Percentiles rank a stretch among this genome's conserved stretches.
phyloP scores from a whole-genome alignment of 768 basidiomycete genomes.

The Boletus tylopilopsis region DNA sequence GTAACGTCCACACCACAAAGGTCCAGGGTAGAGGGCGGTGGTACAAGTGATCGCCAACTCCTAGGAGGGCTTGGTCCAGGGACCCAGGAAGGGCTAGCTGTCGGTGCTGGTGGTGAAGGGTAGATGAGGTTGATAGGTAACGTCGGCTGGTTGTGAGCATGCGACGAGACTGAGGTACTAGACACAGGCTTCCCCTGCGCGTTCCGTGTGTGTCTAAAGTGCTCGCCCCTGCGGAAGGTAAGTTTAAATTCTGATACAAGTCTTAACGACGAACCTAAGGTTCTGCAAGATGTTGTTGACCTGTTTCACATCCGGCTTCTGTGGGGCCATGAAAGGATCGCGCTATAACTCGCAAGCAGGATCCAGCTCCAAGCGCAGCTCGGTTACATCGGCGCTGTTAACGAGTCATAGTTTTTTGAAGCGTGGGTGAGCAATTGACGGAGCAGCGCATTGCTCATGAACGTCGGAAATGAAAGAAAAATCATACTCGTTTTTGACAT shows the following conservation, averaged over 20 bases:
- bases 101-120: constrained; percentile 11
- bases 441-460: no score
- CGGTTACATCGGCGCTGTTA: constrained; percentile 4
- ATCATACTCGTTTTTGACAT: constrained; percentile 28
- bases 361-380: not conserved
- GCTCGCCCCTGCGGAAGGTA: constrained; percentile 52
- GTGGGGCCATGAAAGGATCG: constrained; percentile 9
- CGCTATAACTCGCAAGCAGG: not conserved
- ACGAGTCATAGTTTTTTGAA: no score
- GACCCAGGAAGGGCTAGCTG: constrained; percentile 16
- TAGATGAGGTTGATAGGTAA: constrained; percentile 43
- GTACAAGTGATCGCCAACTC: constrained; percentile 47
- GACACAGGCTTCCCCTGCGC: constrained; percentile 29
- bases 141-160: constrained; percentile 40
- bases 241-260: not conserved
- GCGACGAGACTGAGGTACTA: constrained; percentile 16
- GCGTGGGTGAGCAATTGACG: no score
- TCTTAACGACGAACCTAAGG: constrained; percentile 26
- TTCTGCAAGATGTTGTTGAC: constrained; percentile 29
- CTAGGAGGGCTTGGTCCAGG: constrained; percentile 53
- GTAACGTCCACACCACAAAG: constrained; percentile 9
- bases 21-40: constrained; percentile 10
- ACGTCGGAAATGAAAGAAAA: no score
- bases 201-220: constrained; percentile 65
- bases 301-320: constrained; percentile 16